Percentiles rank a stretch among this genome's conserved stretches.
Evolutionary conservation across 73 alveolate species (phyloP).

Genomic region (Durusdinium trenchii): DNA sequence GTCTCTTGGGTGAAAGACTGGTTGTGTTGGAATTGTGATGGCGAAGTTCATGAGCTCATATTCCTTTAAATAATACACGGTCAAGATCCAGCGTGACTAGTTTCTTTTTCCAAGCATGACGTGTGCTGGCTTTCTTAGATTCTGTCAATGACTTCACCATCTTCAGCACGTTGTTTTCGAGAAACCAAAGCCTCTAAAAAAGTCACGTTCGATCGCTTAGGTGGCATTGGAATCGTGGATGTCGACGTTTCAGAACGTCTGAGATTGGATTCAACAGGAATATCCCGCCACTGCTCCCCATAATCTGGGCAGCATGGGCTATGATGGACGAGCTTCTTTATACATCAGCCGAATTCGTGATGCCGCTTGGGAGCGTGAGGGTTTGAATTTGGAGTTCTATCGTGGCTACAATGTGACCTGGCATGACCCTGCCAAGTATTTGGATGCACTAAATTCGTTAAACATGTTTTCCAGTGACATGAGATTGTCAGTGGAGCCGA

Average conservation of each 20-base stretch:
- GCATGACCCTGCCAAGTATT: not conserved
- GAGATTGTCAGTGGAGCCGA: not conserved
- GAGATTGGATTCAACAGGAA: not conserved
- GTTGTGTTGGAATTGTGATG: too few relatives aligned
- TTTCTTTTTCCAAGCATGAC: too few relatives aligned
- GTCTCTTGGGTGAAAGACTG: not conserved
- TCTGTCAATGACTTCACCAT: too few relatives aligned
- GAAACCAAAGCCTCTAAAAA: too few relatives aligned
- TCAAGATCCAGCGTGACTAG: too few relatives aligned
- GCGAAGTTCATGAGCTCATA: too few relatives aligned
- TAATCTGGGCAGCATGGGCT: not conserved
- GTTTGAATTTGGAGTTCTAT: not conserved
- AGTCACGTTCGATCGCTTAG: too few relatives aligned
- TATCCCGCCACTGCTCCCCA: not conserved
- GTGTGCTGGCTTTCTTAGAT: too few relatives aligned
- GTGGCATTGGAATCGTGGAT: not conserved
- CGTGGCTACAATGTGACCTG: not conserved
- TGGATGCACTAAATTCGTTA: not conserved
- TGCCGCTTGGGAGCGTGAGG: not conserved
- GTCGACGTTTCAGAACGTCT: not conserved
- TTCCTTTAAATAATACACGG: too few relatives aligned
- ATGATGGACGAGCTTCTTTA: not conserved
- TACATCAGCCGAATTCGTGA: not conserved
- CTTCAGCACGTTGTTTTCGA: too few relatives aligned
- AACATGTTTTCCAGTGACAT: not conserved